phyloP scores from a whole-genome alignment of 495 filamentous ascomycete species.

The Penicillium robsamsonii region DNA sequence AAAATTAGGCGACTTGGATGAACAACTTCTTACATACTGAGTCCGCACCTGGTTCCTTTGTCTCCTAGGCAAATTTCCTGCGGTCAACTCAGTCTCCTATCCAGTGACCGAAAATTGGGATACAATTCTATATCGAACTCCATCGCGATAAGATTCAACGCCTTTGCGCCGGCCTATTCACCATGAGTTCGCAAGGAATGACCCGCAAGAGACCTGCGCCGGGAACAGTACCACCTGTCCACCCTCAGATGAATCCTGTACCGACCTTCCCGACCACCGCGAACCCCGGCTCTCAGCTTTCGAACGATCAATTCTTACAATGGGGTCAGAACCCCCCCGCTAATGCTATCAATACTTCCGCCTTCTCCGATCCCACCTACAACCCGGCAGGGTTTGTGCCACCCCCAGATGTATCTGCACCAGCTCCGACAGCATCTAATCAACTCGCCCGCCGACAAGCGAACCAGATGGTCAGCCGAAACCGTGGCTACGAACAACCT shows the following conservation, averaged over 20 bases:
- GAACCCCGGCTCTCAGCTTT: conserved; percentile 38
- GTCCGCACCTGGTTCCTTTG: neutral
- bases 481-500: conserved; percentile 44
- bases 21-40: conserved; percentile 3
- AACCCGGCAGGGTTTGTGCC: conserved; percentile 37
- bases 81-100: neutral
- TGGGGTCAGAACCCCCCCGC: conserved; percentile 48
- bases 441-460: conserved; percentile 61
- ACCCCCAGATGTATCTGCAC: conserved; percentile 42
- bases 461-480: conserved; percentile 51
- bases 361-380: conserved; percentile 40
- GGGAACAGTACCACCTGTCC: conserved; percentile 59
- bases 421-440: conserved; percentile 53
- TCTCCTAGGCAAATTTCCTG: neutral
- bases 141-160: conserved; percentile 14
- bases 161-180: conserved; percentile 10
- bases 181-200: conserved; percentile 45
- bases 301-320: conserved; percentile 55
- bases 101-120: neutral
- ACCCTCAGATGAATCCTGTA: conserved; percentile 43
- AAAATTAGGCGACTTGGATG: conserved; percentile 15
- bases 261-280: conserved; percentile 31
- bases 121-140: conserved; percentile 1
- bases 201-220: conserved; percentile 72
- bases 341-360: conserved; percentile 33